phyloP scores from a whole-genome alignment of 164 flowering plant species.

The Taxillus chinensis region DNA sequence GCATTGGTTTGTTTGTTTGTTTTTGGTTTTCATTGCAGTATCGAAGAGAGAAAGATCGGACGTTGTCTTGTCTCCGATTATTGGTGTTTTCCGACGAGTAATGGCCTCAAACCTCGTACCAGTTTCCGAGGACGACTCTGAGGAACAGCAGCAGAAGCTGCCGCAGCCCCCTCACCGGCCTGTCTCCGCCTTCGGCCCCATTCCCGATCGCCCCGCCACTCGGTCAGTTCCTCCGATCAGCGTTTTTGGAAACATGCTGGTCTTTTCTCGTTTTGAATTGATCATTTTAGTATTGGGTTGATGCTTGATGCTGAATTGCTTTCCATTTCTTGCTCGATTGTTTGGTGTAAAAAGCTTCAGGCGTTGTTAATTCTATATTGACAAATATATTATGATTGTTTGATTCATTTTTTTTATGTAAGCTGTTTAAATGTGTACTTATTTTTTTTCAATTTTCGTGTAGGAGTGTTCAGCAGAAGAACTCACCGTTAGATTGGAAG shows the following conservation, averaged over 20 bases:
- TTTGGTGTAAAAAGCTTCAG: not conserved
- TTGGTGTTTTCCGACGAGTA: not conserved
- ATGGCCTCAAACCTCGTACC: conserved; percentile 28
- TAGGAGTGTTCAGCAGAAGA: conserved; percentile 46
- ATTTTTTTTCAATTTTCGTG: conserved; percentile 6
- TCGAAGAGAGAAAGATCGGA: too few relatives aligned
- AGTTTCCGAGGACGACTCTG: conserved; percentile 34
- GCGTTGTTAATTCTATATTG: not conserved
- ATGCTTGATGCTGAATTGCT: not conserved
- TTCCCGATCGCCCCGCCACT: conserved; percentile 45
- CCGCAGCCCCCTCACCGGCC: conserved; percentile 4
- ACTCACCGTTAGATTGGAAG: conserved; percentile 55
- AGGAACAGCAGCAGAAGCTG: conserved; percentile 10
- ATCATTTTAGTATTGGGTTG: not conserved
- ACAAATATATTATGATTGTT: not conserved
- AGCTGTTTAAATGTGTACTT: not conserved
- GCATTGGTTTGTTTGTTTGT: too few relatives aligned
- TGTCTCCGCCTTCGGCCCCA: conserved; percentile 33
- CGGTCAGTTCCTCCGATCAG: conserved; percentile 20
- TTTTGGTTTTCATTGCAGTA: too few relatives aligned
- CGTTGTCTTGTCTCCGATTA: too few relatives aligned
- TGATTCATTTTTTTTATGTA: not conserved
- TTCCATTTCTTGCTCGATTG: not conserved
- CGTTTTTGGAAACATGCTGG: not conserved
- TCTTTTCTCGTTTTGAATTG: not conserved